phyloP scores from a whole-genome alignment of 768 basidiomycete species.

The Russula foetens region DNA sequence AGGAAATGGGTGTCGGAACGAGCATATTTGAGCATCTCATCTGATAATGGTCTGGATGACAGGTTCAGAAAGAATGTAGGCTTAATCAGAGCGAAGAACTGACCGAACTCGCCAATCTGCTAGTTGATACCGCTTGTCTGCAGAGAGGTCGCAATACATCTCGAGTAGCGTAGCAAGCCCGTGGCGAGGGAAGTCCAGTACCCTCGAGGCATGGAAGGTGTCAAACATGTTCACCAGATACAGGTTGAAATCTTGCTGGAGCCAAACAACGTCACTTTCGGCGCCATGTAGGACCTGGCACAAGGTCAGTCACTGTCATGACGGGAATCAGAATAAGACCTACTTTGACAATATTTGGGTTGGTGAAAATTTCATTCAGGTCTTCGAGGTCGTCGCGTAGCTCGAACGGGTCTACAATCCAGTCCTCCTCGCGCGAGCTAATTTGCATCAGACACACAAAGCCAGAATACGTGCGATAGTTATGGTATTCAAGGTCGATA shows the following conservation, averaged over 20 bases:
- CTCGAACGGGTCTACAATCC: constrained; percentile 73
- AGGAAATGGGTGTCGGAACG: constrained; percentile 96
- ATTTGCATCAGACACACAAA: constrained; percentile 94
- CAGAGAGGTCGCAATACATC: constrained; percentile 81
- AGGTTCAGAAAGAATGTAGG: not conserved
- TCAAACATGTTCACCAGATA: constrained; percentile 97
- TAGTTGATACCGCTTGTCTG: constrained; percentile 94
- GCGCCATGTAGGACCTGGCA: constrained; percentile 88
- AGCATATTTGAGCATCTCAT: constrained; percentile 88
- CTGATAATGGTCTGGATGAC: constrained; percentile 55
- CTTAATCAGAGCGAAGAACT: constrained; percentile 16
- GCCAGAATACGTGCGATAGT: constrained; percentile 73
- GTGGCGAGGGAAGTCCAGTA: constrained; percentile 78
- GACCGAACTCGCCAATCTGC: constrained; percentile 96
- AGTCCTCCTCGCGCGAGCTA: constrained; percentile 77
- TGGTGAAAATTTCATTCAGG: constrained; percentile 76
- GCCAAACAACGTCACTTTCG: constrained; percentile 89
- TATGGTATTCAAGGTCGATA: constrained; percentile 92
- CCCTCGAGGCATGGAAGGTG: constrained; percentile 88
- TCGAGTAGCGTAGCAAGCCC: constrained; percentile 78
- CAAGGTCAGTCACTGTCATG: not conserved
- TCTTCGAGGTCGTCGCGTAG: constrained; percentile 67
- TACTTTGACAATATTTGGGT: constrained; percentile 82
- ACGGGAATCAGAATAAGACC: constrained; percentile 18
- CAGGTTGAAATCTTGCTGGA: constrained; percentile 91